phyloP scores from a whole-genome alignment of 2,329 filamentous ascomycete genomes.

The Epichloe hybrida region DNA sequence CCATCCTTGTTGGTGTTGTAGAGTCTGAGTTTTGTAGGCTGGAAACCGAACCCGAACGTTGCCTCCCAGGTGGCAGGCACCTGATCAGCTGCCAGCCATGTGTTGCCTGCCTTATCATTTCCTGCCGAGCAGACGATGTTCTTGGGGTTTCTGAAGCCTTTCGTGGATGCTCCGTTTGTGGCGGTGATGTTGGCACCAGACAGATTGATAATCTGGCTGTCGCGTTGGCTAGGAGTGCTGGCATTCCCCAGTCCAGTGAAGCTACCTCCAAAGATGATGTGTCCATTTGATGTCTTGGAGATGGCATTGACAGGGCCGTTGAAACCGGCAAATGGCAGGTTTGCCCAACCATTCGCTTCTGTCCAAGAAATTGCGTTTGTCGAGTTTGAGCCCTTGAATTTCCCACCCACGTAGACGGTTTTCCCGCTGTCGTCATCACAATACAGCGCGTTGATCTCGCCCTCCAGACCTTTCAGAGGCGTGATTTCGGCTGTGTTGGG shows the following conservation, averaged over 20 bases:
- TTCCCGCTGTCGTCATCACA: constrained; percentile 63
- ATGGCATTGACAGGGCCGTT: constrained; percentile 88
- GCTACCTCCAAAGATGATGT: constrained; percentile 82
- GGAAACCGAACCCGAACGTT: constrained; percentile 68
- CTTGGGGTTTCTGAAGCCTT: constrained; percentile 59
- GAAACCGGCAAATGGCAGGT: constrained; percentile 83
- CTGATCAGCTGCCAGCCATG: constrained; percentile 65
- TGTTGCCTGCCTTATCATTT: constrained; percentile 55
- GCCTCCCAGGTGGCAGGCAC: constrained; percentile 73
- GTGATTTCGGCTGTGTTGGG: constrained; percentile 55
- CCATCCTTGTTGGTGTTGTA: constrained; percentile 79
- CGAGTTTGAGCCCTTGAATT: constrained; percentile 66
- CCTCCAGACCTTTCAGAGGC: constrained; percentile 66
- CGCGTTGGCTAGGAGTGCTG: constrained; percentile 49
- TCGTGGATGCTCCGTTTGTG: constrained; percentile 43
- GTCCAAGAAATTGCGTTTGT: constrained; percentile 84
- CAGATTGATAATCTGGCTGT: constrained; percentile 74
- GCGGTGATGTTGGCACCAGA: constrained; percentile 61
- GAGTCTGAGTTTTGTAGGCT: constrained; percentile 73
- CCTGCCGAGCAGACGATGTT: constrained; percentile 69
- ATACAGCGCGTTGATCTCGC: constrained; percentile 66
- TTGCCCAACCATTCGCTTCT: constrained; percentile 53
- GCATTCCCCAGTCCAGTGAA: constrained; percentile 84
- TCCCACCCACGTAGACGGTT: constrained; percentile 84
- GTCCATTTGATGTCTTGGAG: constrained; percentile 61